phyloP scores from a whole-genome alignment of 352 stramenopile genomes.

The Hyaloperonospora arabidopsidis region DNA sequence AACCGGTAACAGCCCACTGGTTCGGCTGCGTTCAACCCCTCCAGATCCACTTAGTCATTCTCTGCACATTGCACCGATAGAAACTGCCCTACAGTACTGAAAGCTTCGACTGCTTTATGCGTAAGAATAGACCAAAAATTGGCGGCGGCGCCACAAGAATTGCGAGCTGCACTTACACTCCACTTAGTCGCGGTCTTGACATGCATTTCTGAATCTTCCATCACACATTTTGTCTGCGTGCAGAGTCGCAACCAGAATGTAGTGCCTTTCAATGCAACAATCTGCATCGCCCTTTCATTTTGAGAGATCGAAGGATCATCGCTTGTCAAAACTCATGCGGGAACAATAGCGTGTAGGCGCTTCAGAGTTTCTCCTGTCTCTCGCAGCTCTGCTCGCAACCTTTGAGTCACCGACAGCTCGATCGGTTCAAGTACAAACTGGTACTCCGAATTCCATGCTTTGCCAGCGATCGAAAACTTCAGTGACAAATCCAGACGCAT shows the following conservation, averaged over 20 bases:
- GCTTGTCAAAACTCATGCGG: conserved; percentile 14
- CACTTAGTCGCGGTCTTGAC: no score
- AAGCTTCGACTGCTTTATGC: no score
- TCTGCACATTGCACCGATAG: no score
- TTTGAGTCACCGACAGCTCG: conserved; percentile 23
- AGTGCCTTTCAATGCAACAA: conserved; percentile 14
- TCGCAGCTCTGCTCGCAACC: conserved; percentile 20
- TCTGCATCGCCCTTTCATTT: conserved; percentile 12
- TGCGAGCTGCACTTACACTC: no score
- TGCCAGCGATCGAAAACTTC: conserved; percentile 21
- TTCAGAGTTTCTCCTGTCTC: conserved; percentile 24
- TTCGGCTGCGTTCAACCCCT: no score
- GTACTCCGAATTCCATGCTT: conserved; percentile 26
- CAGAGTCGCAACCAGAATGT: conserved; percentile 20
- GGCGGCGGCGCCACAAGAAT: no score
- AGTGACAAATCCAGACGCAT: conserved; percentile 22
- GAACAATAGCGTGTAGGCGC: conserved; percentile 22
- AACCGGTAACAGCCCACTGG: no score
- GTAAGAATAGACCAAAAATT: no score
- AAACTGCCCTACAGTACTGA: no score
- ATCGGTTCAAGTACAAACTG: conserved; percentile 26
- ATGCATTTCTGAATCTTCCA: conserved; percentile 2
- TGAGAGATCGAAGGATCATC: not conserved
- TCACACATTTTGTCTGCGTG: conserved; percentile 3
- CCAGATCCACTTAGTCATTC: no score